phyloP scores from a whole-genome alignment of 139 green algal genomes.

The Raphidocelis subcapitata region DNA sequence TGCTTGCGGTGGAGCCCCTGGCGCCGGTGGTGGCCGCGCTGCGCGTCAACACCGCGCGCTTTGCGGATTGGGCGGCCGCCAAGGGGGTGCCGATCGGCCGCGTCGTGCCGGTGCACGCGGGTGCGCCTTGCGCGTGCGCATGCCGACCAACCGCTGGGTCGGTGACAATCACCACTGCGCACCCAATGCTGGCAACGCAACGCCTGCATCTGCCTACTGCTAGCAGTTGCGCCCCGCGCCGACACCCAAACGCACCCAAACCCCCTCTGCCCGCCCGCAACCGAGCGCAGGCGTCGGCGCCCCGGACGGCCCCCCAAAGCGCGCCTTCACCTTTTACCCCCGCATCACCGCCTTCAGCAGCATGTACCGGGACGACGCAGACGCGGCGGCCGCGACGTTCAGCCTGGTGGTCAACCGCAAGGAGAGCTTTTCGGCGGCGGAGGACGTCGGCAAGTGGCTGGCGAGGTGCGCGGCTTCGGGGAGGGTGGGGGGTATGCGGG shows the following conservation, averaged over 20 bases:
- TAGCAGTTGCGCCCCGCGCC: neutral
- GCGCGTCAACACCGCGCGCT: conserved; percentile 14
- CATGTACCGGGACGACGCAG: conserved; percentile 32
- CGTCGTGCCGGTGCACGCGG: conserved; percentile 18
- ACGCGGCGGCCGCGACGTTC: conserved; percentile 24
- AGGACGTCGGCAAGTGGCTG: conserved; percentile 17
- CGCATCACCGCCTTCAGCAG: conserved; percentile 24
- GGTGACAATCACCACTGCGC: neutral
- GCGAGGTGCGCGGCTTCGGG: neutral
- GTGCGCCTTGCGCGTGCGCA: neutral
- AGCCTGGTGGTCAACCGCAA: conserved; percentile 28
- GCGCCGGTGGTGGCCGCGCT: conserved; percentile 14
- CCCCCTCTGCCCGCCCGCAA: neutral
- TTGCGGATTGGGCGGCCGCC: conserved; percentile 17
- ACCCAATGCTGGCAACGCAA: too few relatives aligned
- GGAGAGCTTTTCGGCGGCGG: conserved; percentile 27
- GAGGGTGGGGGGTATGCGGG: too few relatives aligned
- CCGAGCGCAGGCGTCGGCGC: conserved; percentile 11
- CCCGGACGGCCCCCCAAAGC: conserved; percentile 5
- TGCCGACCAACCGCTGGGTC: neutral
- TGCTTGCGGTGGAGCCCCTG: conserved; percentile 21
- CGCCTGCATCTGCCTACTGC: neutral
- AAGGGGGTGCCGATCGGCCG: neutral
- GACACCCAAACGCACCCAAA: neutral
- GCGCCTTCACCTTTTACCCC: conserved; percentile 29